Conservation (phyloP, 805 yeast genomes). For the Pichia gijzeniarum region DNA sequence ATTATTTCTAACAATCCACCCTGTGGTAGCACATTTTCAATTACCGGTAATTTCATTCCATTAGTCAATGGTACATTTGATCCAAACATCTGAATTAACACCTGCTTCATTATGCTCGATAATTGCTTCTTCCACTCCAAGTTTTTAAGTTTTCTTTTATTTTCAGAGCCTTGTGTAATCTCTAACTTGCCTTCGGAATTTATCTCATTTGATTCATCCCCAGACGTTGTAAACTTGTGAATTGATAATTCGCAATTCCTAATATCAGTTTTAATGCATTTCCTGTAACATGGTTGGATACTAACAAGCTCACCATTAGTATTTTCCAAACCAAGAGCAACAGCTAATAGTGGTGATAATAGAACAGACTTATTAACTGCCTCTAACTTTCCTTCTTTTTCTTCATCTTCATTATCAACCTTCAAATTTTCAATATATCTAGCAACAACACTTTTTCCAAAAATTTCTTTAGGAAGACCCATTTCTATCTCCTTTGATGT, state of each 20-base stretch:
- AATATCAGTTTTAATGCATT: constrained; percentile 6
- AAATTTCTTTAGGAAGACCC: constrained; percentile 12
- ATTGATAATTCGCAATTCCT: constrained; percentile 22
- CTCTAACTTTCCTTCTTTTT: constrained; percentile 13
- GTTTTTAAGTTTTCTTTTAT: constrained; percentile 25
- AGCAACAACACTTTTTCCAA: constrained; percentile 12
- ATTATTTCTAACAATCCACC: constrained; percentile 50
- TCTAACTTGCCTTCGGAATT: not conserved
- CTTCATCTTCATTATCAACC: constrained; percentile 2
- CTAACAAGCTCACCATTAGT: constrained; percentile 49
- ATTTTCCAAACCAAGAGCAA: constrained; percentile 47
- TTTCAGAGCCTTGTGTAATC: constrained; percentile 1
- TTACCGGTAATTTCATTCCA: constrained; percentile 46
- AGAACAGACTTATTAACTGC: not conserved
- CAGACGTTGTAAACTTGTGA: constrained; percentile 48
- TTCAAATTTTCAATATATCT: constrained; percentile 8
- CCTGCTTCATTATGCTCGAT: constrained; percentile 17
- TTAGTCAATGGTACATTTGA: constrained; percentile 39
- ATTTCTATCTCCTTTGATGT: constrained; percentile 9
- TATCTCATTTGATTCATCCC: constrained; percentile 15
- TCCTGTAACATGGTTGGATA: constrained; percentile 31
- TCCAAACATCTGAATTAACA: constrained; percentile 6
- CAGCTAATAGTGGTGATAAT: constrained; percentile 32
- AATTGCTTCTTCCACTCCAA: constrained; percentile 24
- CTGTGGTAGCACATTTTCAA: constrained; percentile 38